Evolutionary conservation across 108 stramenopile genomes (phyloP), one percentile per base, ranked within the genome.

Genomic region (Skeletonema potamos): DNA sequence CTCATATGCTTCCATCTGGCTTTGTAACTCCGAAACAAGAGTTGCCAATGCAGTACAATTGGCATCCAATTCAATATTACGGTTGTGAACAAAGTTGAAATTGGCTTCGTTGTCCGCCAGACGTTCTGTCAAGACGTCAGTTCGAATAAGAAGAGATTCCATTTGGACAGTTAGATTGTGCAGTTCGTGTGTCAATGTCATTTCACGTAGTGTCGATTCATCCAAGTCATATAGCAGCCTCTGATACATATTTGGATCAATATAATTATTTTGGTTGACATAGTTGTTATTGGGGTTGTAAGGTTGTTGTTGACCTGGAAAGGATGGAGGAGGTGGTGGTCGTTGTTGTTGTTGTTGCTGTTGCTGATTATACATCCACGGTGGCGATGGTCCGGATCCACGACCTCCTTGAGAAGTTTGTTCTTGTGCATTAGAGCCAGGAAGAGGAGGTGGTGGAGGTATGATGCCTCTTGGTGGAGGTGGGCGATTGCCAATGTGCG

Each of bases 111-210:
- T 59, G 34, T 91, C 90, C 27, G 90, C 86, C 44, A 93, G 62
- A 24, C 90, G 85, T 71, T 93, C 90, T 34, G 88, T 88, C 27
- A 93, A 57, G 15, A 88, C 78, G 62, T 91, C 92, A 17, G 91
- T 73, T 26, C 43, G 41, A 28, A 36, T 28, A 1, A 65, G 2
- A 1, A 79, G 64, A 41, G 62, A 44, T 27, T 72, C 64, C 6
- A 79, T 32, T 58, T 51, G 44, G 54, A 65, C 54, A 44, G 77
- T 58, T 0, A 79, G 28, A 37, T 79, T 79, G n/a, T 79, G 77
- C 17, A 79, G 33, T 54, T 79, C 64, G 29, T 79, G 77, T 2
- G 70, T 56, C 3, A 79, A 33, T 43, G 77, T 72, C 70, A 79
- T 79, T 62, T 79, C 77, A 37, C 77, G 77, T 18, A 79, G 56